A percentile compares a stretch with the other conserved stretches of the same genome.
Evolutionary conservation across 192 early-diverging fungal genomes (phyloP).

Genomic region (Chytriomyces confervae): DNA sequence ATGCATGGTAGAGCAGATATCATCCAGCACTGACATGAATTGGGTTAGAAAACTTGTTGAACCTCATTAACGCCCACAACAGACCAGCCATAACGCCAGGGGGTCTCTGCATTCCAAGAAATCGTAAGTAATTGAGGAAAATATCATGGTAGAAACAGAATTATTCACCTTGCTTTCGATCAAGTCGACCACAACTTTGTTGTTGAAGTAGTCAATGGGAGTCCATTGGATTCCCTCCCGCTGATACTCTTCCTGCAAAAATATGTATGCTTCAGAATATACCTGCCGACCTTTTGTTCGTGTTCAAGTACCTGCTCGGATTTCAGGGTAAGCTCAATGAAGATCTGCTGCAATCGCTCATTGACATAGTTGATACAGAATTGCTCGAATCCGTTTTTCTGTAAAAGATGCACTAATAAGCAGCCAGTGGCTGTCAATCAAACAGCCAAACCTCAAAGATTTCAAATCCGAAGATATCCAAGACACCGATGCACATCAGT

Average conservation of each 20-base stretch:
- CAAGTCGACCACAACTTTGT: slow-evolving; percentile 98
- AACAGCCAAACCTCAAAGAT: slow-evolving; percentile 25
- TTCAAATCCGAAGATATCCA: slow-evolving; percentile 99
- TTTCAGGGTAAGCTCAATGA: slow-evolving; percentile 98
- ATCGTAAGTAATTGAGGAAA: background rate
- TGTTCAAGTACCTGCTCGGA: slow-evolving; percentile 75
- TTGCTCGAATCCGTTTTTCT: slow-evolving; percentile 73
- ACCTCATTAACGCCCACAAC: background rate
- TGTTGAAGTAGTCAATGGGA: slow-evolving; percentile 99
- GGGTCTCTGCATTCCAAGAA: slow-evolving; percentile 62
- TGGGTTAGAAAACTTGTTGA: background rate
- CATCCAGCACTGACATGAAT: slow-evolving; percentile 84
- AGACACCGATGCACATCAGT: slow-evolving; percentile 78
- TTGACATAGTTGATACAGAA: slow-evolving; percentile 99
- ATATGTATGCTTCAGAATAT: slow-evolving; percentile 13
- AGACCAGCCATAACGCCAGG: slow-evolving; percentile 78
- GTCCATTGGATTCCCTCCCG: slow-evolving; percentile 97
- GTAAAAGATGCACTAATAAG: background rate
- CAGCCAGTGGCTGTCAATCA: background rate
- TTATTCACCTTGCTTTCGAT: slow-evolving; percentile 84
- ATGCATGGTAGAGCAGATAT: slow-evolving; percentile 97
- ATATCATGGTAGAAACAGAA: background rate
- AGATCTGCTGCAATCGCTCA: slow-evolving; percentile 97
- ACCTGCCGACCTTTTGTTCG: background rate
- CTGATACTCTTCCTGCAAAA: slow-evolving; percentile 84